Conservation (phyloP, 2,329 filamentous ascomycete species). For the Botrytis medusae region DNA sequence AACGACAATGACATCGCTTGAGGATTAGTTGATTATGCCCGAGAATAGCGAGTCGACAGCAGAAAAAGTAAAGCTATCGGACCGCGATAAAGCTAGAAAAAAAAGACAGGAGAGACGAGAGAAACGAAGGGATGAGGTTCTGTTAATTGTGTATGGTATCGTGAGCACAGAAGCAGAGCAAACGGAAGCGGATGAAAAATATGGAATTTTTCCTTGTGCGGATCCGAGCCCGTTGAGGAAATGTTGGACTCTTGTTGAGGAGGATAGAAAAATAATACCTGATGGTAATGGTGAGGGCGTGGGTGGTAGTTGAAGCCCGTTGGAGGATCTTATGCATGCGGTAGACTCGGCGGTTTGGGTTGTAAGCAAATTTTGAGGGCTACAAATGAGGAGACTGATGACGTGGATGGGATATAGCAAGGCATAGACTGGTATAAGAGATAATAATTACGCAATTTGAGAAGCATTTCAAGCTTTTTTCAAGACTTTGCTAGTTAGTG, state of each 20-base stretch:
- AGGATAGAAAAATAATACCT: no score
- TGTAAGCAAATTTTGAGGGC: rapidly evolving
- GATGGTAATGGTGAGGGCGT: neutral
- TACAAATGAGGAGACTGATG: neutral
- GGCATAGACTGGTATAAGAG: neutral
- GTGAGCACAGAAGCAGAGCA: neutral
- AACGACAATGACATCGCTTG: neutral
- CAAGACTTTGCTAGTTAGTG: neutral
- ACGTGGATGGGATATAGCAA: neutral
- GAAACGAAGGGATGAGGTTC: neutral
- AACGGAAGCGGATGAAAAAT: neutral
- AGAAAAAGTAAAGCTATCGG: neutral
- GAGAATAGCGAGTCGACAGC: neutral
- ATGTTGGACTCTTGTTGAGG: slow-evolving; percentile 2
- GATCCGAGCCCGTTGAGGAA: slow-evolving; percentile 8
- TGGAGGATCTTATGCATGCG: neutral
- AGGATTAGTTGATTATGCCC: neutral
- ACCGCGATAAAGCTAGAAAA: neutral
- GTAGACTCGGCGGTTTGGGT: neutral
- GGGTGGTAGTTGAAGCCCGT: neutral
- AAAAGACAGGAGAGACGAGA: neutral
- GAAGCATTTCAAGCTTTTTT: neutral
- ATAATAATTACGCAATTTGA: neutral
- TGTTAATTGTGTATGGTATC: neutral
- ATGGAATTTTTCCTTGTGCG: neutral